Base-by-base conservation (phyloP, 2,329 filamentous ascomycete species). In the Fusarium torreyae region DNA sequence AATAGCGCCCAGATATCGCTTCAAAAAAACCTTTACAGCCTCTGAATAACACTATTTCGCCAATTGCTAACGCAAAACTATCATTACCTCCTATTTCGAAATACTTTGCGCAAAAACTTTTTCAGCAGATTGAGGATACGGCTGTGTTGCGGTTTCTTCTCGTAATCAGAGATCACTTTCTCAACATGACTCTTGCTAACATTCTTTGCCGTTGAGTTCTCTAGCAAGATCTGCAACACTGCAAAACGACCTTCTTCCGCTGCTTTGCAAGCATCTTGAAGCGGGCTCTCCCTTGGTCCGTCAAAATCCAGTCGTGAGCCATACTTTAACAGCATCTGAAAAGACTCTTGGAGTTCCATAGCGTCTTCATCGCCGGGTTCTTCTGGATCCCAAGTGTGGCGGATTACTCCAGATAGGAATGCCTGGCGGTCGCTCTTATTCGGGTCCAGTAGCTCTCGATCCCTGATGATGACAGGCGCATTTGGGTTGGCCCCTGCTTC, bases 321-420 rank as follows among this genome's bases (percentile, higher is more conserved):
- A 40, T 68, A 22, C 13, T 51, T 6, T 5, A 71, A 26, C 3
- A 70, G 48, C 10, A 69, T 2, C 13, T 24, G n/a, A 17, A 65
- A 6, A 17, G n/a, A 6, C 11, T 62, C 50, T 36, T 57, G 17
- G 10, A 43, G 15, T 17, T 17, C 18, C 13, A 40, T 1, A 3
- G 65, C 14, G 2, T 55, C 46, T 1, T 10, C 5, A 11, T 57
- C 33, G 7, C 15, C n/a, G n/a, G 33, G 14, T 11, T 15, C 22
- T 3, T 39, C 15, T 7, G 52, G 31, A 6, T 20, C 39, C 17
- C 44, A 61, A 17, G 17, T 9, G 17, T 59, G 44, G 4, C 44
- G 39, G 7, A 68, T 22, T 18, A 72, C 6, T 9, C 31, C 50
- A 20, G 56, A 57, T 7, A 70, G n/a, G 11, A 72, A 62, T 3